Evolutionary conservation across 2,329 filamentous ascomycete genomes (phyloP).

Genomic region (Diplodia intermedia): DNA sequence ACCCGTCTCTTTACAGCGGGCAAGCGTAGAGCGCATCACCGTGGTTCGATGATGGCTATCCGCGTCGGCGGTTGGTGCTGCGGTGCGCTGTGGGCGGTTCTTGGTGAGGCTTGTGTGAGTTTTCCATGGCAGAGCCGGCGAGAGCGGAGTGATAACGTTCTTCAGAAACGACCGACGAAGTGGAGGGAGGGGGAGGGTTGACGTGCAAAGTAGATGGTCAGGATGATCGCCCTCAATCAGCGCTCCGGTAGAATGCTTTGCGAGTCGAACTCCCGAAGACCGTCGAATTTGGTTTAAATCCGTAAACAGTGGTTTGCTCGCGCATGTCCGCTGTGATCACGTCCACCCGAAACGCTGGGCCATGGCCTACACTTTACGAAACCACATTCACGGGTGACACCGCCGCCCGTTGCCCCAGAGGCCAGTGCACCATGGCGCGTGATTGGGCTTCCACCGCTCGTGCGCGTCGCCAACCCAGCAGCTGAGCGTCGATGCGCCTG

Average conservation of each 20-base stretch:
- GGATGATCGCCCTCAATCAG: rapidly evolving
- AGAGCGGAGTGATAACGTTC: too few species aligned
- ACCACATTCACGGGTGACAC: neutral
- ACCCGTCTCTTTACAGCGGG: too few species aligned
- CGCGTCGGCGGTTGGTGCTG: too few species aligned
- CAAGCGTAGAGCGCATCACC: too few species aligned
- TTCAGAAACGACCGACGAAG: too few species aligned
- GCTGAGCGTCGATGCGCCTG: neutral
- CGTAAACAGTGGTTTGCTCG: neutral
- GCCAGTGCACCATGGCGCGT: neutral
- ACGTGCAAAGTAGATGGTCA: too few species aligned
- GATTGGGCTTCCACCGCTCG: neutral
- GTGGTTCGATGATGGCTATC: too few species aligned
- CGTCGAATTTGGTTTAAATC: neutral
- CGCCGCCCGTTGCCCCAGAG: neutral
- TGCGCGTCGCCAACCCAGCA: neutral
- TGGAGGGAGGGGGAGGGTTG: too few species aligned
- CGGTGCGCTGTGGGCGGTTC: too few species aligned
- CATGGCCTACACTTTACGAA: neutral
- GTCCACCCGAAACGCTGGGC: neutral
- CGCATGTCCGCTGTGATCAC: neutral
- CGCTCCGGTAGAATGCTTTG: too few species aligned
- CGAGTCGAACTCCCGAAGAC: neutral
- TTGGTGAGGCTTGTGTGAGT: too few species aligned
- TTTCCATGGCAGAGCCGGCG: too few species aligned